Evolutionary conservation across 306 rosid genomes (phyloP).

Genomic region (Trifolium repens): DNA sequence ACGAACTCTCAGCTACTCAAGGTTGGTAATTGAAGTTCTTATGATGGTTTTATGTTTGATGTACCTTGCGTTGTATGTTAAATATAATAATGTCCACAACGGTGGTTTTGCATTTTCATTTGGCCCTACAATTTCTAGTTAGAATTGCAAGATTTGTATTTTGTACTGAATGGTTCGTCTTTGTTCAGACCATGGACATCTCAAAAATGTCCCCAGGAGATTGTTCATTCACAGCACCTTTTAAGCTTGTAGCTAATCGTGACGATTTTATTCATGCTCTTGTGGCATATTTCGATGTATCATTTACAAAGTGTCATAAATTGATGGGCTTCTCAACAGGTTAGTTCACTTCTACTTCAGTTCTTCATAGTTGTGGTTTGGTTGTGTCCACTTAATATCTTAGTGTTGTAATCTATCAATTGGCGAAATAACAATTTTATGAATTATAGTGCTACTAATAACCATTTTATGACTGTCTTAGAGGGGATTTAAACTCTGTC

Average conservation of each 20-base stretch:
- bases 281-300: slow-evolving; percentile 94
- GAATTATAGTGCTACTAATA: neutral
- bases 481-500: too few species aligned
- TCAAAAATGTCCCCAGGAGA: slow-evolving; percentile 97
- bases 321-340: slow-evolving; percentile 97
- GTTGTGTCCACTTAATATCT: slow-evolving; percentile 8
- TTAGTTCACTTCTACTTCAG: slow-evolving; percentile 44
- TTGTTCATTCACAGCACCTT: slow-evolving; percentile 88
- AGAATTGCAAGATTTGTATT: slow-evolving; percentile 12
- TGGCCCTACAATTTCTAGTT: neutral
- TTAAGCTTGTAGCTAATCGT: slow-evolving; percentile 88
- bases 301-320: slow-evolving; percentile 92
- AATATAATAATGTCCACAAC: neutral
- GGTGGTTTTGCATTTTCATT: neutral
- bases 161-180: slow-evolving; percentile 37
- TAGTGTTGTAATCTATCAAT: neutral
- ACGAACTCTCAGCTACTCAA: slow-evolving; percentile 91
- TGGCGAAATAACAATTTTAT: neutral
- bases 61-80: neutral
- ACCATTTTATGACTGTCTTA: neutral
- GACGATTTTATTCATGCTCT: slow-evolving; percentile 93
- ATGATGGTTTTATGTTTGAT: slow-evolving; percentile 21
- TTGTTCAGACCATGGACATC: slow-evolving; percentile 91
- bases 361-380: slow-evolving; percentile 8
- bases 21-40: slow-evolving; percentile 51